phyloP scores from a whole-genome alignment of 768 basidiomycete genomes.

The Leccinum truebloodii region DNA sequence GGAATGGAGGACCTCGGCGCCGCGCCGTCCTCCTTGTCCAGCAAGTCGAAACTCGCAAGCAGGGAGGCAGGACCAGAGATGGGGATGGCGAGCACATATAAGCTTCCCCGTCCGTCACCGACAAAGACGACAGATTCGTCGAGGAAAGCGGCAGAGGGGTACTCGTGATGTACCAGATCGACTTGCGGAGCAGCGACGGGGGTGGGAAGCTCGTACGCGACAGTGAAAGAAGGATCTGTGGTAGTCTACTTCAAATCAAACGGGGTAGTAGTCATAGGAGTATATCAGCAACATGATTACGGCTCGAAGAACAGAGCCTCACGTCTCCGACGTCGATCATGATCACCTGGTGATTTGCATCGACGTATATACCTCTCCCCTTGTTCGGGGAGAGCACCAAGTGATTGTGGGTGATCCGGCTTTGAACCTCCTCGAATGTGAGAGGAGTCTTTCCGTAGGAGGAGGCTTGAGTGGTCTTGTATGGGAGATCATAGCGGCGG shows the following conservation, averaged over 20 bases:
- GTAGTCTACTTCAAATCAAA: slow-evolving; percentile 46
- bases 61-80: slow-evolving; percentile 41
- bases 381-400: slow-evolving; percentile 51
- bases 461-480: slow-evolving; percentile 50
- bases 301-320: slow-evolving; percentile 30
- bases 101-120: slow-evolving; percentile 68
- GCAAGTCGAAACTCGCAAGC: slow-evolving; percentile 54
- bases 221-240: slow-evolving; percentile 50
- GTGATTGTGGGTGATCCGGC: slow-evolving; percentile 84
- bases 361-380: slow-evolving; percentile 63
- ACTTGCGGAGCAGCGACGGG: slow-evolving; percentile 45
- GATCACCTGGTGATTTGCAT: slow-evolving; percentile 61
- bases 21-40: slow-evolving; percentile 16
- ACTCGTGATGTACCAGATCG: slow-evolving; percentile 57
- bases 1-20: slow-evolving; percentile 34
- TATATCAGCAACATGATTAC: slow-evolving; percentile 2
- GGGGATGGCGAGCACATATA: slow-evolving; percentile 59
- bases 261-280: slow-evolving; percentile 10
- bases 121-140: slow-evolving; percentile 51
- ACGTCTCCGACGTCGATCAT: slow-evolving; percentile 60
- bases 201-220: slow-evolving; percentile 61
- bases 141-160: slow-evolving; percentile 69
- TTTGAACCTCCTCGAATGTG: slow-evolving; percentile 80
- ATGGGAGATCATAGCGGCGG: slow-evolving; percentile 49
- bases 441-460: slow-evolving; percentile 61